Conservation (phyloP, 257 asterid species). For the Plectranthus barbatus region DNA sequence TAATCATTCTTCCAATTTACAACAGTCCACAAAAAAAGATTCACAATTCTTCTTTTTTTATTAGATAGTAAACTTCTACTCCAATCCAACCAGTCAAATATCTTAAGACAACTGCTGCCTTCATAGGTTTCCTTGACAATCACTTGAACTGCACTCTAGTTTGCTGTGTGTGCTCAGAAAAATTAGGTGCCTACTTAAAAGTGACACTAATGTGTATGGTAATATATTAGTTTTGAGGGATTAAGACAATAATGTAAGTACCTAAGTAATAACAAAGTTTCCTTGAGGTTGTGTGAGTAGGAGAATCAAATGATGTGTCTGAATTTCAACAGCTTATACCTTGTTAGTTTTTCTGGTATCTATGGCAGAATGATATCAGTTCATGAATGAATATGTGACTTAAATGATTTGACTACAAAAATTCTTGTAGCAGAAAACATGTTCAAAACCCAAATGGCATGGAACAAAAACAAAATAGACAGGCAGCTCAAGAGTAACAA, state of each 20-base stretch:
- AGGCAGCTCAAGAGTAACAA: slow-evolving; percentile 3
- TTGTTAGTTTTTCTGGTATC: not conserved
- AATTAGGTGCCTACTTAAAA: slow-evolving; percentile 9
- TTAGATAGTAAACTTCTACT: slow-evolving; percentile 20
- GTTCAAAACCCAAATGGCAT: slow-evolving; percentile 7
- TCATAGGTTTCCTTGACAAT: slow-evolving; percentile 23
- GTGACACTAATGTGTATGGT: slow-evolving; percentile 11
- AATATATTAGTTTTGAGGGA: slow-evolving; percentile 8
- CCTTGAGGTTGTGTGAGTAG: slow-evolving; percentile 7
- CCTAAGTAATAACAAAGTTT: slow-evolving; percentile 21
- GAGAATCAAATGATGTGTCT: not conserved
- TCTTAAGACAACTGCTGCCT: slow-evolving; percentile 15
- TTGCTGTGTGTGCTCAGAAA: slow-evolving; percentile 11
- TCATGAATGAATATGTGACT: not conserved
- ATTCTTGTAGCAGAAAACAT: slow-evolving; percentile 4
- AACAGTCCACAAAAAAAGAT: slow-evolving; percentile 1
- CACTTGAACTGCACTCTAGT: slow-evolving; percentile 20
- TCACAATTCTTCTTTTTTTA: not conserved
- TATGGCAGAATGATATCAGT: not conserved
- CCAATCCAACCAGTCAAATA: slow-evolving; percentile 32
- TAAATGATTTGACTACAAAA: slow-evolving; percentile 19
- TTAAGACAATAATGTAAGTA: slow-evolving; percentile 7
- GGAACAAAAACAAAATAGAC: not conserved
- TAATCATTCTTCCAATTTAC: slow-evolving; percentile 21
- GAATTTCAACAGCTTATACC: not conserved